phyloP scores from a whole-genome alignment of 1,284 basidiomycete genomes.

The Takashimella tepidaria region DNA sequence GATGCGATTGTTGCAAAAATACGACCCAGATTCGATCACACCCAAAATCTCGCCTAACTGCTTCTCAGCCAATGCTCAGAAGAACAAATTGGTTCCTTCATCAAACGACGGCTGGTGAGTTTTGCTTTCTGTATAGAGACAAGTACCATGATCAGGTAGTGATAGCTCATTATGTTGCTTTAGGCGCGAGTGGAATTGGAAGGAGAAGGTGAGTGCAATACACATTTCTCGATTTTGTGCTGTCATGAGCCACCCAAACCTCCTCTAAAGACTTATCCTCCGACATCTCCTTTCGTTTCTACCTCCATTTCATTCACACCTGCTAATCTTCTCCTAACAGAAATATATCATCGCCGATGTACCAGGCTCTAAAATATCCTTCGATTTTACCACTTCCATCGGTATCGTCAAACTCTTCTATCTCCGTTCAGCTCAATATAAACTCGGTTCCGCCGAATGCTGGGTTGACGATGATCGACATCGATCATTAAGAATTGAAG shows the following conservation, averaged over 20 bases:
- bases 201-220: conserved; percentile 27
- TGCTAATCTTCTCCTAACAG: conserved; percentile 11
- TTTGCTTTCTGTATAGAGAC: not conserved
- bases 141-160: not conserved
- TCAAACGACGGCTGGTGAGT: conserved; percentile 36
- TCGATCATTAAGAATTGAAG: not conserved
- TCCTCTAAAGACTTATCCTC: too few relatives aligned
- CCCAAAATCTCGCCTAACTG: conserved; percentile 30
- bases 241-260: too few relatives aligned
- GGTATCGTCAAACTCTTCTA: conserved; percentile 37
- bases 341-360: conserved; percentile 36
- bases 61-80: conserved; percentile 26
- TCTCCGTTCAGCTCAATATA: conserved; percentile 31
- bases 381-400: conserved; percentile 28
- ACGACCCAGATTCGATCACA: conserved; percentile 13
- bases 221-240: not conserved
- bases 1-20: conserved; percentile 27
- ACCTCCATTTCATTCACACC: too few relatives aligned
- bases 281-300: too few relatives aligned
- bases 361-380: conserved; percentile 34
- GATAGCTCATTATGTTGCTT: not conserved
- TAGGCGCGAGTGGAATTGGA: conserved; percentile 38
- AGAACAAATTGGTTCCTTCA: conserved; percentile 25
- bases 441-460: conserved; percentile 33
- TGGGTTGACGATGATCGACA: conserved; percentile 35